Conservation (phyloP, 179 eudicot genomes). For the Actinidia chinensis region DNA sequence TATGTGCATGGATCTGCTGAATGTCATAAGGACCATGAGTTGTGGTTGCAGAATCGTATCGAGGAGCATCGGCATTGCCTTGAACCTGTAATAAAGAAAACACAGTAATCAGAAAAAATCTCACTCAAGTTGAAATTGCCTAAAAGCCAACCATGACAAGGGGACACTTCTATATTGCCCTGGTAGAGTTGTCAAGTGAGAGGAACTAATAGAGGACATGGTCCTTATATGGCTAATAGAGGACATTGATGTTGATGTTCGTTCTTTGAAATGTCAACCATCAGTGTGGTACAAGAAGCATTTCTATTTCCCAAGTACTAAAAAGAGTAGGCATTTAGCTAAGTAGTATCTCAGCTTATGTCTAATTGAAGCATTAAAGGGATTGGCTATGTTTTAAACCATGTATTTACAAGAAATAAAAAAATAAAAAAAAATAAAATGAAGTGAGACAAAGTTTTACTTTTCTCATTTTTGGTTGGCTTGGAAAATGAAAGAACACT, state of each 20-base stretch:
- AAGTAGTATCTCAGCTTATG: neutral
- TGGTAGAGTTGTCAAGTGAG: neutral
- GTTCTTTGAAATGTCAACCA: neutral
- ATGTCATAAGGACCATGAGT: constrained; percentile 32
- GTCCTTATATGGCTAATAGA: neutral
- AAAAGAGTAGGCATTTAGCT: neutral
- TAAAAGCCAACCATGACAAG: neutral
- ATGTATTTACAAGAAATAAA: no score
- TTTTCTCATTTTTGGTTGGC: no score
- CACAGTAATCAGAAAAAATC: neutral
- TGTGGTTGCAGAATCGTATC: constrained; percentile 30
- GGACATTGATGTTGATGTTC: neutral
- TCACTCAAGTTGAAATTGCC: neutral
- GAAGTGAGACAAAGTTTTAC: no score
- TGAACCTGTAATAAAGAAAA: constrained; percentile 28
- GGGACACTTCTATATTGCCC: neutral
- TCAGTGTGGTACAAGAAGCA: neutral
- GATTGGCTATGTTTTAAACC: no score
- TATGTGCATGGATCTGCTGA: constrained; percentile 25
- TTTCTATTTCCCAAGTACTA: neutral
- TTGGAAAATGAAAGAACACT: no score
- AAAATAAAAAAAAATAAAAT: no score
- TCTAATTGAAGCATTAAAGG: neutral
- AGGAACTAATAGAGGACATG: neutral
- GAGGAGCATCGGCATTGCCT: constrained; percentile 27